Evolutionary conservation across 140 eudicot genomes (phyloP).

Genomic region (Bidens hawaiensis): DNA sequence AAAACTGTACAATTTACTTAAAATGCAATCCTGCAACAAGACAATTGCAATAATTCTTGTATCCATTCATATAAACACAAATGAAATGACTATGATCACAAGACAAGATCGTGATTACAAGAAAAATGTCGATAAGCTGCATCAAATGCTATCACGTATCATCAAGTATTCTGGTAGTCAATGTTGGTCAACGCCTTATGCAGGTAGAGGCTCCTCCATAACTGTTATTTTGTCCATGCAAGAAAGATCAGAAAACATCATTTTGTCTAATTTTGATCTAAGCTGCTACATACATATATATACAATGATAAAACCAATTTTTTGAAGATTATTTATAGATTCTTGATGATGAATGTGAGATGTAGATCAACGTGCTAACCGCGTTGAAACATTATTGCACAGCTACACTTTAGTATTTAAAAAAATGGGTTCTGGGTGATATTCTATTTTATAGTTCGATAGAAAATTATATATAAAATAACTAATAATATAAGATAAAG

Average conservation of each 20-base stretch:
- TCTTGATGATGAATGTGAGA: constrained; percentile 2
- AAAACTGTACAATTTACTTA: constrained; percentile 20
- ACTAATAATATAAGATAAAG: not conserved
- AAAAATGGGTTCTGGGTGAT: not conserved
- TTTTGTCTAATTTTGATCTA: not conserved
- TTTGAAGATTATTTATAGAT: not conserved
- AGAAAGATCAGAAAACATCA: not conserved
- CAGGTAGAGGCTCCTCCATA: not conserved
- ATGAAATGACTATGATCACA: not conserved
- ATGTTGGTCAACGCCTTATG: not conserved
- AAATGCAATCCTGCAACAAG: constrained; percentile 11
- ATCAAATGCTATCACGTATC: constrained; percentile 17
- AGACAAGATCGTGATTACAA: not conserved
- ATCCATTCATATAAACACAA: constrained; percentile 11
- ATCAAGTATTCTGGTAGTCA: not conserved
- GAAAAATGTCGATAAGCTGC: constrained; percentile 18
- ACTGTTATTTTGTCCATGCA: not conserved
- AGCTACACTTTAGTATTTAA: not conserved
- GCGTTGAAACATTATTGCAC: not conserved
- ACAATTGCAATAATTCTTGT: constrained; percentile 11
- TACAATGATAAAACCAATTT: not conserved
- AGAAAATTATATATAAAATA: constrained; percentile 26
- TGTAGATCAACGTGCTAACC: not conserved
- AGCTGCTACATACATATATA: no score
- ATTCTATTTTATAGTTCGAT: constrained; percentile 24